Evolutionary conservation across 352 stramenopile genomes (phyloP), one percentile per base, ranked within the genome.

Genomic region (Saprolegnia parasitica): DNA sequence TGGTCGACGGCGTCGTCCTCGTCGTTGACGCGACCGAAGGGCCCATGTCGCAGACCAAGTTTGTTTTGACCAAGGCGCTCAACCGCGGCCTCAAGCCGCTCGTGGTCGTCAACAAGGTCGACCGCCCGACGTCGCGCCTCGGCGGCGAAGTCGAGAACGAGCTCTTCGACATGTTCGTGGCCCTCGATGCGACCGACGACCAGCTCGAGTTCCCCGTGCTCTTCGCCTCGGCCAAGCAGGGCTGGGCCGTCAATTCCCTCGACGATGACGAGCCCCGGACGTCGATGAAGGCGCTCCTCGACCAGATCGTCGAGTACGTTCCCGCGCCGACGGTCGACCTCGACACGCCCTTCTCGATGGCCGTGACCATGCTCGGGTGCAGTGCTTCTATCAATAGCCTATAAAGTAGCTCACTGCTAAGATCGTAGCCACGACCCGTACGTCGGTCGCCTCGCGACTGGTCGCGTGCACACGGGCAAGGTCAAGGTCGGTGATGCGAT

Each of bases 71-170:
- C 40, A 97, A 98, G 75, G 97, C 97, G 42, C 80, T 99, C 23
- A 87, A 92, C 58, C 77, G 88, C 21, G 91, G 91, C 32, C 75
- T 99, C 4, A 95, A 95, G 74, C 95, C 95, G 18, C 78, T 99
- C 11, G 95, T 99, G 21, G 94, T 99, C 21, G 85, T 99, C 61
- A 99, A 99, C 85, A 99, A 99, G 84, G 93, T 98, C 39, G 97
- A 99, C 77, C 86, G 96, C 26, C 76, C 91, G 35, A 97, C 96
- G 35, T 93, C 86, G 26, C 83, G 95, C 21, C 77, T 89, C 35
- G 96, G 97, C 65, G 86, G 86, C 23, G 93, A 98, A 61, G 97
- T 98, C 37, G 96, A 99, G 82, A 96, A 97, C 73, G 90, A 99
- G 73, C 78, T 99, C 13, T 97, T 99, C 75, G 96, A 99, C 74